Evolutionary conservation across 2,329 filamentous ascomycete species (phyloP), one percentile per base, ranked within the genome.

Genomic region (Diplodia intermedia): DNA sequence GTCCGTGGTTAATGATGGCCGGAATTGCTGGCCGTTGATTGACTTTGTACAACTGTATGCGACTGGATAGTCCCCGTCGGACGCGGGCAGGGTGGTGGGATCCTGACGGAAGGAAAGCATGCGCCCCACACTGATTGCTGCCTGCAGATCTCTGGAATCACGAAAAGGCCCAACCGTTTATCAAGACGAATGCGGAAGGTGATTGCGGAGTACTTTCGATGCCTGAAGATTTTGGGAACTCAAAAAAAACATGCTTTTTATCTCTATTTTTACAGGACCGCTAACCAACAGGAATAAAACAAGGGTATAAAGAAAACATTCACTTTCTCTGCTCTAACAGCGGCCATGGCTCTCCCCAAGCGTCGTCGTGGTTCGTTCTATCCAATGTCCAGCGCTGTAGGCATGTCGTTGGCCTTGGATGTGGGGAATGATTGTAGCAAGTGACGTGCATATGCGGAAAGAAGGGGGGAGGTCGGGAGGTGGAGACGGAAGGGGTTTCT

Each of bases 391-490:
- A 47, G 14, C 18, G n/a, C 8, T n/a, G n/a, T 20, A 20, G 43
- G n/a, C 4, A 9, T 47, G 54, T 47, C 23, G 26, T 36, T 9
- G 23, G 53, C 38, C 33, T 29, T 38, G 38, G 8, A 29, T 56
- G 18, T 20, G 56, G 26, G 56, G 56, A 29, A 60, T 33, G 23
- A n/a, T 31, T 18, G 14, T 60, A 47, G 43, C 15, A 29, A 33
- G 56, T 60, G 56, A 60, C 56, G 56, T 60, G 56, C 56, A 60
- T 60, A 60, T 47, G 38, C 43, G 23, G 56, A 60, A 60, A 23
- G 18, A 56, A 33, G 54, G 54, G 54, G 36, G 56, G 56, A 47
- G 38, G 36, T 38, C 56, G 56, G 36, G 15, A 47, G 56, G 56
- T 60, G 38, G 56, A 23, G 56, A 20, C 14, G 56, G 56, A 20